Conservation (phyloP, 176 grass and related monocot species). For the Lolium multiflorum region DNA sequence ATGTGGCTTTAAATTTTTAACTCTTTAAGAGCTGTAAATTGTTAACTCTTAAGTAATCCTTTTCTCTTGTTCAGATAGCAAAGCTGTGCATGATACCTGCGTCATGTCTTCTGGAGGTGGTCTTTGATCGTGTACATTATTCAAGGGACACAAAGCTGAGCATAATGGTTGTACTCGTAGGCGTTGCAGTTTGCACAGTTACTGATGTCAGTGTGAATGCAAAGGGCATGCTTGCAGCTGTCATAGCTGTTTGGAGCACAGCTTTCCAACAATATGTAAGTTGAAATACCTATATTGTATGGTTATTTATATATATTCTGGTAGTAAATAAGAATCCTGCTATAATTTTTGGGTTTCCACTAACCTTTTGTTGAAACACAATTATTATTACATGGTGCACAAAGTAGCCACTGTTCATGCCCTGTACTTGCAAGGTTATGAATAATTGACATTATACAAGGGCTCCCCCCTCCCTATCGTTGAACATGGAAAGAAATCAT, state of each 20-base stretch:
- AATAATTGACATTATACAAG: not conserved
- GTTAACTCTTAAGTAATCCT: constrained; percentile 17
- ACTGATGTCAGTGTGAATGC: constrained; percentile 94
- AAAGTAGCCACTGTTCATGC: not conserved
- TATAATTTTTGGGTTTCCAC: not conserved
- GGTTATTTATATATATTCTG: constrained; percentile 7
- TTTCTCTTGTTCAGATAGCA: constrained; percentile 67
- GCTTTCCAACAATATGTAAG: constrained; percentile 97
- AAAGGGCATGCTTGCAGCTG: constrained; percentile 79
- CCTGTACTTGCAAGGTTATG: not conserved
- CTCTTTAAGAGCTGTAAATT: too few species aligned
- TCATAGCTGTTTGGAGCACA: constrained; percentile 94
- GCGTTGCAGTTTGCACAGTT: constrained; percentile 86
- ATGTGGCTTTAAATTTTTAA: constrained; percentile 5
- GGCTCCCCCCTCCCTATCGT: not conserved
- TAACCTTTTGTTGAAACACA: not conserved
- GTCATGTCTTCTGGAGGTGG: constrained; percentile 95
- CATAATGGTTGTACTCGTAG: constrained; percentile 83
- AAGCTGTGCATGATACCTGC: constrained; percentile 98
- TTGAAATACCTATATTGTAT: not conserved
- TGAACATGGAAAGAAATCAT: constrained; percentile 5
- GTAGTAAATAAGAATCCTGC: not conserved
- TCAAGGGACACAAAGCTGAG: constrained; percentile 86
- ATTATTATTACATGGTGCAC: not conserved
- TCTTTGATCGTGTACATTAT: constrained; percentile 89